phyloP scores from a whole-genome alignment of 805 yeast species.

The Metschnikowia peoriensis region DNA sequence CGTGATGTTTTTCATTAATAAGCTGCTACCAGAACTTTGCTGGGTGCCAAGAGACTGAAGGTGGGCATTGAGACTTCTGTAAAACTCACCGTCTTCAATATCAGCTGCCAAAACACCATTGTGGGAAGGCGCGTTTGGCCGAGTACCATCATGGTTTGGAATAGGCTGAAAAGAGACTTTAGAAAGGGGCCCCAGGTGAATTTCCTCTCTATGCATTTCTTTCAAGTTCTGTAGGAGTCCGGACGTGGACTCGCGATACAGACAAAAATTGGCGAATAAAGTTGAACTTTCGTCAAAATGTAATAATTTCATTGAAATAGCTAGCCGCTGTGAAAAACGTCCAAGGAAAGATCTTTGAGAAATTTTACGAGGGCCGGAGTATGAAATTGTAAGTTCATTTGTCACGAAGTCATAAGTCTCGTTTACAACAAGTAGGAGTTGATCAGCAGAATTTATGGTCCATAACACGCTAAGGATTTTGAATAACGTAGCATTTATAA shows the following conservation, averaged over 20 bases:
- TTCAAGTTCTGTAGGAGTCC: slow-evolving; percentile 10
- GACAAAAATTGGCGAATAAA: slow-evolving; percentile 37
- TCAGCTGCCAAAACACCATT: neutral
- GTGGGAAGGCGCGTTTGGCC: neutral
- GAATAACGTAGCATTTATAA: neutral
- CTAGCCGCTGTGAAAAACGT: slow-evolving; percentile 40
- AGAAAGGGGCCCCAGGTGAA: neutral
- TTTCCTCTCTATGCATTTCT: neutral
- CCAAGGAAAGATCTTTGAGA: slow-evolving; percentile 38
- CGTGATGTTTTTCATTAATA: neutral
- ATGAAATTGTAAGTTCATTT: slow-evolving; percentile 13
- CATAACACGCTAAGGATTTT: slow-evolving; percentile 30
- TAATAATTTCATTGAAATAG: slow-evolving; percentile 40
- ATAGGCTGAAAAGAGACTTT: neutral
- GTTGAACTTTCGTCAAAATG: slow-evolving; percentile 46
- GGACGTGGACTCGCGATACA: slow-evolving; percentile 29
- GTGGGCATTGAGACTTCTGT: neutral
- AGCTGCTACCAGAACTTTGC: neutral
- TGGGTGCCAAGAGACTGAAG: neutral
- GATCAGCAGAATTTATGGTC: slow-evolving; percentile 49
- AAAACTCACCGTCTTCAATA: neutral
- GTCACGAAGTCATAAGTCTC: slow-evolving; percentile 12
- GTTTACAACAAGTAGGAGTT: slow-evolving; percentile 37
- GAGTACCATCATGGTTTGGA: neutral
- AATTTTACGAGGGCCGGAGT: slow-evolving; percentile 5